Base-by-base conservation (phyloP, 2,329 filamentous ascomycete genomes). In the Didymella keratinophila region DNA sequence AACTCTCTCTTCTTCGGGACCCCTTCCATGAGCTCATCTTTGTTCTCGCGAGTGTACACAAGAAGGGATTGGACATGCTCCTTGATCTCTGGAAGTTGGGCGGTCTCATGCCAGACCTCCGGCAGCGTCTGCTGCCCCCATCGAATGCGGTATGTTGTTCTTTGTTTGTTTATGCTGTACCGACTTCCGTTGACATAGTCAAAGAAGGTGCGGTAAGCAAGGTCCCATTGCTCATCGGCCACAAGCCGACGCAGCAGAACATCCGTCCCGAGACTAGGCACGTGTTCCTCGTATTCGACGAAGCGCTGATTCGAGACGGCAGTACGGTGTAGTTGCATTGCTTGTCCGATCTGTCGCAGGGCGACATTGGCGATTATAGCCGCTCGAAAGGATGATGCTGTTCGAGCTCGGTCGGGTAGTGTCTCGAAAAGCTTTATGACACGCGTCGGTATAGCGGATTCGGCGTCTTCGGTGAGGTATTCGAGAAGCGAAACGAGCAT, bases 351-450 rank as follows among this genome's bases (percentile, higher is more conserved):
- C 57, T 79, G 71, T 20, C 76, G 69, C 16, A 80, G 70, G n/a
- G 64, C 69, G 25, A 84, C 61, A 58, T 81, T 78, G 21, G 83
- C 78, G 42, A 74, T 73, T 21, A 82, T 77, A 25, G 80, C 76
- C 39, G 75, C 68, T 50, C 76, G 67, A 66, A 84, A 86, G 51
- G 82, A 78, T 4, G 74, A 71, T 8, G 72, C 64, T 2, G 73
- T 76, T 25, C 81, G 79, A 36, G 76, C 53, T 9, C 74, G 52
- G 1, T 58, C 23, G 3, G 76, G 67, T 25, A 84, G 76, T 3
- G 63, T 56, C 28, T 79, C 68, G 64, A 86, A 86, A 9, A 86
- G 59, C n/a, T 74, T 61, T 47, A 80, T 73, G 18, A 77, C 73
- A 45, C 81, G 78, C 56, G 76, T 75, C 14, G 78, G 71, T 66